phyloP scores from a whole-genome alignment of 805 yeast species.

The Candida sphagnicola region DNA sequence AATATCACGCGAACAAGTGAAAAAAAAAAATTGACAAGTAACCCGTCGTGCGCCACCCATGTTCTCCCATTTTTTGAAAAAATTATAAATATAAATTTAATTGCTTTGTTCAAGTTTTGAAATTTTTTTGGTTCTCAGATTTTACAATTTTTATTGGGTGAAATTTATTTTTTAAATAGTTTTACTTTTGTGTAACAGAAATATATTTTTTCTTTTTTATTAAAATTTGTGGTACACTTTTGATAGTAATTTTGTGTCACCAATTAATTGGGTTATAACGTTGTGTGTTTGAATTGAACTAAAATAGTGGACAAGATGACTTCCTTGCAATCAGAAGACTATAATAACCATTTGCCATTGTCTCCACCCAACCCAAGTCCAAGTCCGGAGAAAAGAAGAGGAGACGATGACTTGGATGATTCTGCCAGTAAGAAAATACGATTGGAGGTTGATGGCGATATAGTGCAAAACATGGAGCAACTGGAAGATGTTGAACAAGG shows the following conservation, averaged over 20 bases:
- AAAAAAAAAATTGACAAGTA: neutral
- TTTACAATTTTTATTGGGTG: neutral
- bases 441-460: neutral
- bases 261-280: too few species aligned
- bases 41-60: neutral
- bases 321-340: constrained; percentile 1
- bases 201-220: neutral
- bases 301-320: neutral
- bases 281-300: neutral
- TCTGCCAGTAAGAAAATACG: neutral
- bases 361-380: constrained; percentile 47
- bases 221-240: too few species aligned
- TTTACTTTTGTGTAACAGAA: neutral
- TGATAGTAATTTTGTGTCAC: neutral
- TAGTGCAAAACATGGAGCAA: neutral
- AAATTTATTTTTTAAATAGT: neutral
- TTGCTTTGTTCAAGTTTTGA: neutral
- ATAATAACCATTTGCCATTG: constrained; percentile 20
- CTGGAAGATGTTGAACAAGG: constrained; percentile 2
- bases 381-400: constrained; percentile 22
- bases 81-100: constrained; percentile 1
- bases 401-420: neutral
- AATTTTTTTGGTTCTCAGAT: neutral
- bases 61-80: neutral
- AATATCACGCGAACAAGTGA: neutral